A percentile compares a stretch with the other conserved stretches of the same genome.
Evolutionary conservation across 441 rosid genomes (phyloP).

Genomic region (Manihot esculenta): DNA sequence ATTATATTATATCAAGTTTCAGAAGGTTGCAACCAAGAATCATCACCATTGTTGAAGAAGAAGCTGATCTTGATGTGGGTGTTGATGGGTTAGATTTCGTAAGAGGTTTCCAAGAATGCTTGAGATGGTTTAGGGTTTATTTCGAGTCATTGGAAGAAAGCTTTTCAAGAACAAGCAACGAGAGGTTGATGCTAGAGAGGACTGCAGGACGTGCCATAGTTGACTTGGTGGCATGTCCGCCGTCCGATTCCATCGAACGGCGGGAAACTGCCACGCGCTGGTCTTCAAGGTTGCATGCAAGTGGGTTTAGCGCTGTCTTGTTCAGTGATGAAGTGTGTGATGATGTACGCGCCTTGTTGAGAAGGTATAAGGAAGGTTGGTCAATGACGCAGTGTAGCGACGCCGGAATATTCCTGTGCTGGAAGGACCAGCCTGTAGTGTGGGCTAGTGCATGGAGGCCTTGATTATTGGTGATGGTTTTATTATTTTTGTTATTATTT

Average conservation of each 20-base stretch:
- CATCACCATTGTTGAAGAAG: constrained; percentile 84
- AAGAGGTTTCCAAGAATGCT: constrained; percentile 62
- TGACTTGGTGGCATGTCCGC: constrained; percentile 75
- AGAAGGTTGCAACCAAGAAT: constrained; percentile 62
- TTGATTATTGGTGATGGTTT: constrained; percentile 17
- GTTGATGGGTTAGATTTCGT: constrained; percentile 65
- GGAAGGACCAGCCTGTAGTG: constrained; percentile 89
- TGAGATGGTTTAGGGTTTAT: constrained; percentile 91
- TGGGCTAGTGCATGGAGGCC: constrained; percentile 99
- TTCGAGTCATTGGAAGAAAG: constrained; percentile 79
- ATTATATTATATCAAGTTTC: constrained; percentile 55
- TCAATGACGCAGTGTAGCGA: constrained; percentile 62
- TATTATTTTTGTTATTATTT: background rate
- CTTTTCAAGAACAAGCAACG: constrained; percentile 74
- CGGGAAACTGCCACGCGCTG: constrained; percentile 71
- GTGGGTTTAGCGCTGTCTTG: constrained; percentile 43
- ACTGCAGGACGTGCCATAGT: constrained; percentile 73
- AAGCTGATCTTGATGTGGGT: constrained; percentile 76
- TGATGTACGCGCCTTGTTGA: constrained; percentile 81
- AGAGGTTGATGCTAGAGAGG: constrained; percentile 79
- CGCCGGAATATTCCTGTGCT: constrained; percentile 81
- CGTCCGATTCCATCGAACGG: constrained; percentile 61
- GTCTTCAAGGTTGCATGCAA: constrained; percentile 59
- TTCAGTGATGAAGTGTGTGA: constrained; percentile 89
- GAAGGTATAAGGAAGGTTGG: constrained; percentile 93